Base-by-base conservation (phyloP, 257 asterid species). In the Galeopsis tetrahit region DNA sequence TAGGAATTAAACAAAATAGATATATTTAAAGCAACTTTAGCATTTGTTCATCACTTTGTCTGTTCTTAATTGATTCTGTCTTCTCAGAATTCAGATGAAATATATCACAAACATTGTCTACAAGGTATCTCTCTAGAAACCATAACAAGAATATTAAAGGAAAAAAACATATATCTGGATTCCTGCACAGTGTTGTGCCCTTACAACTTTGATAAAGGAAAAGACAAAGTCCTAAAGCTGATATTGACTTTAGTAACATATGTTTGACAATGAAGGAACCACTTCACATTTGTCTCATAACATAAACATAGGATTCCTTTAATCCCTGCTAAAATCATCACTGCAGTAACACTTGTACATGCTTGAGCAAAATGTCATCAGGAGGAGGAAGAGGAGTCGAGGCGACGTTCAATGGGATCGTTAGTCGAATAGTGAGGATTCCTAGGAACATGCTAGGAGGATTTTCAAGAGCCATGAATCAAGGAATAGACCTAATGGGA, bases 381-480 rank as follows among this genome's bases (percentile, higher is more conserved):
- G 70, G 66, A 72, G 69, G 69, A 49, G 80, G 63, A 65, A 77
- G 83, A 58, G 78, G 91, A 84, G 63, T 81, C 28, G 85, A 71
- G 60, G 72, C 83, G 63, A 68, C 79, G 5, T 49, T 63, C 62
- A 73, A 68, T 40, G 72, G 85, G 2, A 68, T 89, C 5, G 83
- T 87, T 32, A 87, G 87, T 10, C 74, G 90, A 70, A 82, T 89
- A 83, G 87, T 83, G 4, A 89, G 71, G 70, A 86, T 91, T 38
- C 97, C 97, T 4, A 73, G 95, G 33, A 88, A 33, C 78, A 77
- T 91, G 15, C 17, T 86, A 14, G 95, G 84, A 36, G 89, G 87
- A 13, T 75, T 87, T 52, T 87, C 97, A 3, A 84, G 96, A 68
- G 86, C 70, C 10, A 58, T 91, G 85, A 86, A 76, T 36, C 96